A percentile compares a stretch with the other conserved stretches of the same genome.
phyloP scores from a whole-genome alignment of 495 filamentous ascomycete genomes.

The Penicillium antarcticum region DNA sequence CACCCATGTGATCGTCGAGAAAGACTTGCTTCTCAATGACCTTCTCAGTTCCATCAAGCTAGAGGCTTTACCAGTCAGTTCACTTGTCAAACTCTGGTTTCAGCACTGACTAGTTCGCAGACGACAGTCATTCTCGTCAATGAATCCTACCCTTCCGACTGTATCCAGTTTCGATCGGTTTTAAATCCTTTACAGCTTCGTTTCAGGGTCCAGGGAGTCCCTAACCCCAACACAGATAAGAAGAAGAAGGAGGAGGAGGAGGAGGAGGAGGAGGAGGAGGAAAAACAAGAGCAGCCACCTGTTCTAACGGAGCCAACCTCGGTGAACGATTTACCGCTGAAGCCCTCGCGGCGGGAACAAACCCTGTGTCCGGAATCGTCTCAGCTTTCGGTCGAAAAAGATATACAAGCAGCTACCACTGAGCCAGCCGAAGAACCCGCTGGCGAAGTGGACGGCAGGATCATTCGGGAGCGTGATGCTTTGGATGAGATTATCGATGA shows the following conservation, averaged over 20 bases:
- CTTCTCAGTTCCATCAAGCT: slow-evolving; percentile 59
- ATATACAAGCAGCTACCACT: neutral
- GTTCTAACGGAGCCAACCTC: neutral
- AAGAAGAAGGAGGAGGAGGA: neutral
- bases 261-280: too few species aligned
- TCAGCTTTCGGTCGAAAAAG: slow-evolving; percentile 4
- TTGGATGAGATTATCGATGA: slow-evolving; percentile 59
- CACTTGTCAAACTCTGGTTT: slow-evolving; percentile 9
- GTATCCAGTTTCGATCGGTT: slow-evolving; percentile 58
- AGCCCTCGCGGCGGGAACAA: slow-evolving; percentile 21
- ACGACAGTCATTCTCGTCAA: slow-evolving; percentile 60
- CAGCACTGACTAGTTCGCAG: slow-evolving; percentile 36
- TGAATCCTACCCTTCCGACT: slow-evolving; percentile 77
- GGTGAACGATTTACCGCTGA: slow-evolving; percentile 23
- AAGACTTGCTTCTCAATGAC: slow-evolving; percentile 59
- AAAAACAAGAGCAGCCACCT: neutral
- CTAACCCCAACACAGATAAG: slow-evolving; percentile 4
- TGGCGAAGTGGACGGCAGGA: neutral
- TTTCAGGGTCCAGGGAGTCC: slow-evolving; percentile 55
- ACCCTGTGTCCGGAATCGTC: slow-evolving; percentile 13
- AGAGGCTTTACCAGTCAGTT: slow-evolving; percentile 44
- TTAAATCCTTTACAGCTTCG: slow-evolving; percentile 55
- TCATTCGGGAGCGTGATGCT: slow-evolving; percentile 35
- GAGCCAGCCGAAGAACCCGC: neutral
- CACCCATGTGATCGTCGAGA: slow-evolving; percentile 82